Evolutionary conservation across 371 early-diverging fungal genomes (phyloP).

Genomic region (Circinella minor): DNA sequence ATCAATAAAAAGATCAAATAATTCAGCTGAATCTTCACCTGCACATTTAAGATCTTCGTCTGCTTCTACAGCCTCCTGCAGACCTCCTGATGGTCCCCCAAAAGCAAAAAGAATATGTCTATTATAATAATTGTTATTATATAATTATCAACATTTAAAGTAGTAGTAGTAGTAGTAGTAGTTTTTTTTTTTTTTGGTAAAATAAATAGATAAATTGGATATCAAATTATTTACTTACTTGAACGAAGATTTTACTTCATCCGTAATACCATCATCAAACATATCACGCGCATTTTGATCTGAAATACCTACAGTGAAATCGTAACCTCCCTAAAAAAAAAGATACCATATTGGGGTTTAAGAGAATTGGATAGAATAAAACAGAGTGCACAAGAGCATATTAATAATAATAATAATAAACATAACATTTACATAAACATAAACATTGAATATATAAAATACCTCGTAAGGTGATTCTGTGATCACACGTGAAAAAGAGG

Average conservation of each 20-base stretch:
- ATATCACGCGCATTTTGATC: constrained; percentile 2
- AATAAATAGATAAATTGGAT: neutral
- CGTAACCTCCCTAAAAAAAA: constrained; percentile 63
- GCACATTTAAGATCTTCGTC: constrained; percentile 67
- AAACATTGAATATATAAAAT: constrained; percentile 15
- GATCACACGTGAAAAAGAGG: constrained; percentile 65
- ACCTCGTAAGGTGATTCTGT: constrained; percentile 66
- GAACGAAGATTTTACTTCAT: neutral
- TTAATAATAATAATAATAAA: no score
- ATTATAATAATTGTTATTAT: neutral
- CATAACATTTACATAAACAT: neutral
- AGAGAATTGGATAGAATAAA: no score
- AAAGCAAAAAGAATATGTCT: constrained; percentile 73
- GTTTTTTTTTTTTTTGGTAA: neutral
- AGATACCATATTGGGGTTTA: no score
- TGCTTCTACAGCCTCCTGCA: constrained; percentile 74
- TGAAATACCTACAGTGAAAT: constrained; percentile 71
- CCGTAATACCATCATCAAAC: neutral
- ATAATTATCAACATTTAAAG: neutral
- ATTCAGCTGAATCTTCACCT: constrained; percentile 63
- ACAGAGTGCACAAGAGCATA: no score
- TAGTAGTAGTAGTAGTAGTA: no score
- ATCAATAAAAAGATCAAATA: constrained; percentile 73
- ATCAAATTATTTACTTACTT: neutral
- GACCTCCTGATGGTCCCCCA: constrained; percentile 70